phyloP scores from a whole-genome alignment of 192 early-diverging fungal species.

The Lunasporangiospora selenospora region DNA sequence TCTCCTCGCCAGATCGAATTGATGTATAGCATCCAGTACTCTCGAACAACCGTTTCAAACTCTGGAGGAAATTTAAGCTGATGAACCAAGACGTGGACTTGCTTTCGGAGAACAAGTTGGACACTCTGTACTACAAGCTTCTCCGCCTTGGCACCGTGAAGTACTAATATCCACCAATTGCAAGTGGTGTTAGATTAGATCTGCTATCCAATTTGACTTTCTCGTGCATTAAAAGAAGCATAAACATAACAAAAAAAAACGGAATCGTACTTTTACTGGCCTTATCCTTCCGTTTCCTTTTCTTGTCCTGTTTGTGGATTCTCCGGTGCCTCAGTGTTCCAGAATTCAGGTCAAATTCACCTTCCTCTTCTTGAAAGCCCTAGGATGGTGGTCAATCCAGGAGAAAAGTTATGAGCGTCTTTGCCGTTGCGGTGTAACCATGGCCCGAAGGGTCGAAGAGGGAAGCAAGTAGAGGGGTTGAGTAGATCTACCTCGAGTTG shows the following conservation, averaged over 20 bases:
- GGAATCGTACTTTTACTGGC: not conserved
- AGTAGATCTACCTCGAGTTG: constrained; percentile 18
- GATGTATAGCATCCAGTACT: constrained; percentile 28
- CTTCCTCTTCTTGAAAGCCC: constrained; percentile 39
- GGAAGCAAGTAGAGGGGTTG: not conserved
- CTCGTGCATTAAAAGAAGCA: no score
- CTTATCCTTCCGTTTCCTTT: not conserved
- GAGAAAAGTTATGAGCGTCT: not conserved
- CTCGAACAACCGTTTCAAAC: constrained; percentile 14
- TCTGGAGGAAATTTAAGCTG: constrained; percentile 26
- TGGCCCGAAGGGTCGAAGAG: not conserved
- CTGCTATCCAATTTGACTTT: not conserved
- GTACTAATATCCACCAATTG: no score
- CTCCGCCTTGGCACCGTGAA: constrained; percentile 1
- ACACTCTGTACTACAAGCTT: constrained; percentile 4
- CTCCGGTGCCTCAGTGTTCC: constrained; percentile 4
- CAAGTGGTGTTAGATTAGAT: not conserved
- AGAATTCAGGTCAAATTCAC: constrained; percentile 8
- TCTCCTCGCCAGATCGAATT: no score
- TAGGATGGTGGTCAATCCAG: no score
- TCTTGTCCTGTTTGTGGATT: constrained; percentile 1
- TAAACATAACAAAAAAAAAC: not conserved
- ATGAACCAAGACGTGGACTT: constrained; percentile 17
- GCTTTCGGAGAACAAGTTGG: constrained; percentile 14
- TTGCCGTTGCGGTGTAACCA: not conserved